These are phyloP conservation scores for Candida palmyrensis DNA, from an alignment of 805 yeast genomes.

Conservation along the genomic window DNA sequence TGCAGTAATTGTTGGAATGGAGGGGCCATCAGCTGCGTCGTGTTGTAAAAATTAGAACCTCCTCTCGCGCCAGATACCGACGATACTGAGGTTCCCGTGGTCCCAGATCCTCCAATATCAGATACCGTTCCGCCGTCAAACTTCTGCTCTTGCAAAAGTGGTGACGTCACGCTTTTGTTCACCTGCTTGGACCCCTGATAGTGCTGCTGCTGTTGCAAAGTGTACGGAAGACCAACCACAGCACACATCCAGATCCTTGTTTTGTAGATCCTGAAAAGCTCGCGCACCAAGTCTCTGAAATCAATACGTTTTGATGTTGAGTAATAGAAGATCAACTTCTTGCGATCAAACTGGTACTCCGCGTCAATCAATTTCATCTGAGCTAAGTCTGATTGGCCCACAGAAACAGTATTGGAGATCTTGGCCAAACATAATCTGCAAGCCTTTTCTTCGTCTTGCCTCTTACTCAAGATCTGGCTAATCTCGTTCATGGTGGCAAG, in stretches of 20 bases:
- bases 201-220: constrained; percentile 5
- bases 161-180: too few relatives aligned
- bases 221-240: constrained; percentile 40
- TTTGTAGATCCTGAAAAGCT: constrained; percentile 68
- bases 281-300: constrained; percentile 68
- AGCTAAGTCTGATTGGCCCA: constrained; percentile 26
- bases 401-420: constrained; percentile 37
- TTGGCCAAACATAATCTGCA: constrained; percentile 55
- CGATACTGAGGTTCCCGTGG: too few relatives aligned
- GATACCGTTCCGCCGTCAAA: background rate
- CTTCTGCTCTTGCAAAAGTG: too few relatives aligned
- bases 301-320: constrained; percentile 58
- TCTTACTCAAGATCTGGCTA: constrained; percentile 51
- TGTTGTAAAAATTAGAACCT: too few relatives aligned
- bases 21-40: too few relatives aligned
- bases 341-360: constrained; percentile 78
- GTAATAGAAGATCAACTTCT: constrained; percentile 70
- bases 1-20: background rate
- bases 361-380: constrained; percentile 62
- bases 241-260: constrained; percentile 85
- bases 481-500: constrained; percentile 61
- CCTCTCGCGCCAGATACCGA: too few relatives aligned
- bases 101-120: background rate
- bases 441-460: constrained; percentile 67
- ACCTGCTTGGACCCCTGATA: background rate